Evolutionary conservation across 306 rosid genomes (phyloP).

Genomic region (Casuarina glauca): DNA sequence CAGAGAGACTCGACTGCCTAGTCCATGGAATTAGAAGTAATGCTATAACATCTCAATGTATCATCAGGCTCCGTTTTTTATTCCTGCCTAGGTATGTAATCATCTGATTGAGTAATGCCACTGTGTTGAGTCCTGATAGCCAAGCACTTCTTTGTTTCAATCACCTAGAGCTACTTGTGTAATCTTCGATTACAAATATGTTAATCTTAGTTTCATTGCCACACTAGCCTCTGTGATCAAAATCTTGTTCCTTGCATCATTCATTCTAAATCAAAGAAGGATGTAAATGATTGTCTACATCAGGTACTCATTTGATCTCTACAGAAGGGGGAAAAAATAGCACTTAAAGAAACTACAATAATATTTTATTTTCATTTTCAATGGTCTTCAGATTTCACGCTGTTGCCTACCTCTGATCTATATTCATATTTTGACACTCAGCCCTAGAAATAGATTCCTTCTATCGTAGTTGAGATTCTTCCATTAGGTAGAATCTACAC

Average conservation of each 20-base stretch:
- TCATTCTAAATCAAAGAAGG: not conserved
- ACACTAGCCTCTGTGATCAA: not conserved
- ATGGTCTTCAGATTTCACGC: not conserved
- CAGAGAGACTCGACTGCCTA: constrained; percentile 80
- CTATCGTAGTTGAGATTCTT: not conserved
- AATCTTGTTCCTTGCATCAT: not conserved
- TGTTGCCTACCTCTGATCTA: not conserved
- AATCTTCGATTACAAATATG: not conserved
- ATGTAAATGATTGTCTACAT: not conserved
- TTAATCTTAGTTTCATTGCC: not conserved
- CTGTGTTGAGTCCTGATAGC: not conserved
- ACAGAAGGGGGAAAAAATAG: not conserved
- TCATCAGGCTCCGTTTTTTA: constrained; percentile 6
- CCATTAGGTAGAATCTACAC: not conserved
- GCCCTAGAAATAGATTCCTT: not conserved
- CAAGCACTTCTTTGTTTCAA: not conserved
- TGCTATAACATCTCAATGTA: constrained; percentile 8
- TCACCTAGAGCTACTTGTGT: not conserved
- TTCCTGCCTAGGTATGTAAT: constrained; percentile 11
- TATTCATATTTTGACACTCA: not conserved
- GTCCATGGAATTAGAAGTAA: constrained; percentile 80
- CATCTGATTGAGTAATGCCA: constrained; percentile 1
- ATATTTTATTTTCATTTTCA: not conserved
- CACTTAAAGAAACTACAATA: not conserved
- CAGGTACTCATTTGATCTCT: not conserved